phyloP scores from a whole-genome alignment of 176 grass and related monocot species.

The Puccinellia tenuiflora region DNA sequence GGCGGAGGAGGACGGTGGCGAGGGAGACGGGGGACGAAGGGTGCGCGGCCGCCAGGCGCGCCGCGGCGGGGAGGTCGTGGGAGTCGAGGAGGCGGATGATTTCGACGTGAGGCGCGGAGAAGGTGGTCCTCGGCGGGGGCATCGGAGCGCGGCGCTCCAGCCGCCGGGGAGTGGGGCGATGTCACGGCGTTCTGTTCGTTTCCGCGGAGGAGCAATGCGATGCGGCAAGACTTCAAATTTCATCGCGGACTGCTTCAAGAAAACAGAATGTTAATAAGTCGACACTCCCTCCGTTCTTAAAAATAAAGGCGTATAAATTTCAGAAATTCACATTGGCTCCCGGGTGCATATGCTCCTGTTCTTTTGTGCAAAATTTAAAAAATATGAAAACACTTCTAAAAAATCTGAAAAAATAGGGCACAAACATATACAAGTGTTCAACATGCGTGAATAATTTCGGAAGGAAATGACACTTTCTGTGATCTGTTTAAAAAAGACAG shows the following conservation, averaged over 20 bases:
- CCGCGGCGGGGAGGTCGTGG: constrained; percentile 23
- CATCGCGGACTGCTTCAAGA: neutral
- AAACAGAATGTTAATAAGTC: too few relatives aligned
- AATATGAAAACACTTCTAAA: too few relatives aligned
- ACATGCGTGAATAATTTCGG: too few relatives aligned
- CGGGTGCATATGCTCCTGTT: too few relatives aligned
- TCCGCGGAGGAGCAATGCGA: neutral
- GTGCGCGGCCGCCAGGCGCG: constrained; percentile 28
- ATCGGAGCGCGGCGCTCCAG: constrained; percentile 17
- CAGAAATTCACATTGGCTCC: too few relatives aligned
- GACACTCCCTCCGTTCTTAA: too few relatives aligned
- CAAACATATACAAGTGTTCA: too few relatives aligned
- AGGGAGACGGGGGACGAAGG: constrained; percentile 31
- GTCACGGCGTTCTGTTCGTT: neutral
- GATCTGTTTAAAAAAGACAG: too few relatives aligned
- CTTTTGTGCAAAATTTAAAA: too few relatives aligned
- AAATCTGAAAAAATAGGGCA: too few relatives aligned
- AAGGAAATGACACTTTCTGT: too few relatives aligned
- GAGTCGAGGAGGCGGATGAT: constrained; percentile 27
- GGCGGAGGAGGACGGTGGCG: constrained; percentile 32
- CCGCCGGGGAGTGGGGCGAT: neutral
- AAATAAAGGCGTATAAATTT: too few relatives aligned
- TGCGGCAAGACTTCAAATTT: neutral
- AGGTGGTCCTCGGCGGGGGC: constrained; percentile 1
- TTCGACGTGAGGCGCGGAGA: neutral